Evolutionary conservation across 2,329 filamentous ascomycete species (phyloP).

Genomic region (Talaromyces marneffei): DNA sequence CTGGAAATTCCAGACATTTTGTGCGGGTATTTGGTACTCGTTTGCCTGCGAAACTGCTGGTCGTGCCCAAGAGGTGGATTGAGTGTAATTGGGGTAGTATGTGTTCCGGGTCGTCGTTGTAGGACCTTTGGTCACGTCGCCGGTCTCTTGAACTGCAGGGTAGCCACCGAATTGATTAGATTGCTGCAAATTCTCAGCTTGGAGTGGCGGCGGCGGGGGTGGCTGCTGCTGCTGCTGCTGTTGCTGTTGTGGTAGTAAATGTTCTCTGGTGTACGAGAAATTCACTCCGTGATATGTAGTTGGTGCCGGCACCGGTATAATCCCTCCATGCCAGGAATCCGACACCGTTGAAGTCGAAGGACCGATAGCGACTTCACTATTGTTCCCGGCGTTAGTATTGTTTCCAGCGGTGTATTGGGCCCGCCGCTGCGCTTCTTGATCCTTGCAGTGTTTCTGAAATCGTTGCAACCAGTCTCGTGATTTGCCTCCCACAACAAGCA

Average conservation of each 20-base stretch:
- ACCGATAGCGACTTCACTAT: neutral
- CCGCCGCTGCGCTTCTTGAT: slow-evolving; percentile 10
- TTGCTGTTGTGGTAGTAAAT: neutral
- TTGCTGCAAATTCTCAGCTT: neutral
- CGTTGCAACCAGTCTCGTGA: slow-evolving; percentile 30
- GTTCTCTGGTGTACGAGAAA: neutral
- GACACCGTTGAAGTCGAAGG: slow-evolving; percentile 6
- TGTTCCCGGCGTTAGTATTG: neutral
- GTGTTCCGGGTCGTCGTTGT: neutral
- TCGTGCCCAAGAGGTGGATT: neutral
- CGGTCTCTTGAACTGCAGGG: neutral
- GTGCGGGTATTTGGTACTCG: neutral
- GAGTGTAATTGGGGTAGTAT: slow-evolving; percentile 5
- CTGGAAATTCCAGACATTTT: slow-evolving; percentile 7
- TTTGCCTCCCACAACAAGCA: slow-evolving; percentile 28
- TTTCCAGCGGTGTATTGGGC: neutral
- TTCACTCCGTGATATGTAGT: neutral
- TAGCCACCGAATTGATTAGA: neutral
- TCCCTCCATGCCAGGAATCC: slow-evolving; percentile 11
- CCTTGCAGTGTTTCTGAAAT: slow-evolving; percentile 23
- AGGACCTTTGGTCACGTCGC: neutral
- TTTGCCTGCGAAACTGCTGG: neutral
- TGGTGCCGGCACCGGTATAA: slow-evolving; percentile 7
- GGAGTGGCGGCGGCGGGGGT: no score
- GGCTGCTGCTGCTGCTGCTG: slow-evolving; percentile 1